A percentile compares a stretch with the other conserved stretches of the same genome.
Evolutionary conservation across 2,329 filamentous ascomycete genomes (phyloP).

Genomic region (Hypoxylon sp.): DNA sequence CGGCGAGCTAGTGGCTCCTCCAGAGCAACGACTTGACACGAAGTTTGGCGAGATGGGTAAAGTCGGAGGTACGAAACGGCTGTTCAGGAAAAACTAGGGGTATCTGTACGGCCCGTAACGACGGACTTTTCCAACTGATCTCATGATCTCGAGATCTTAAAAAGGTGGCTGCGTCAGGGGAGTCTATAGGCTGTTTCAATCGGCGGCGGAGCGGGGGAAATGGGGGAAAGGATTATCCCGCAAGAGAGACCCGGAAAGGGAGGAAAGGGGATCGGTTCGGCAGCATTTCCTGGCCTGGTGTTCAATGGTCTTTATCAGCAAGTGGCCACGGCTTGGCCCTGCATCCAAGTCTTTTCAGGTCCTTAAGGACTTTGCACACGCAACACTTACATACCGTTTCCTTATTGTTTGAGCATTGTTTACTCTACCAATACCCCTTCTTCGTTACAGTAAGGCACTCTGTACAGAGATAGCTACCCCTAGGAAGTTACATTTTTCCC

Average conservation of each 20-base stretch:
- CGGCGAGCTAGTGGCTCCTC: constrained; percentile 64
- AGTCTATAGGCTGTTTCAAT: constrained; percentile 29
- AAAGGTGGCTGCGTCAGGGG: constrained; percentile 25
- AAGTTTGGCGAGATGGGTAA: constrained; percentile 79
- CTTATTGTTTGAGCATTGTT: constrained; percentile 29
- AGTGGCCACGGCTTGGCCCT: constrained; percentile 11
- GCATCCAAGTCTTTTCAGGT: constrained; percentile 15
- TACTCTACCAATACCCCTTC: constrained; percentile 37
- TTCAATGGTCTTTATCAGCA: constrained; percentile 30
- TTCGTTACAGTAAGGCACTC: constrained; percentile 20
- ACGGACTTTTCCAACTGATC: constrained; percentile 25
- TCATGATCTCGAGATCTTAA: constrained; percentile 24
- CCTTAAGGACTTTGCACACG: constrained; percentile 14
- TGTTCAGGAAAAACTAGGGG: constrained; percentile 70
- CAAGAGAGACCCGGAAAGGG: constrained; percentile 27
- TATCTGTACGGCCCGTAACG: constrained; percentile 47
- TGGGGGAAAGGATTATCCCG: constrained; percentile 20
- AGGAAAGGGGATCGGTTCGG: constrained; percentile 23
- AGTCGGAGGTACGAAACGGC: constrained; percentile 78
- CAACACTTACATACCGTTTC: constrained; percentile 20
- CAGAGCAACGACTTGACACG: constrained; percentile 52
- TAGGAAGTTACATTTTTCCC: neutral
- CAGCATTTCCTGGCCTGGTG: constrained; percentile 41
- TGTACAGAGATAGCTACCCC: constrained; percentile 12
- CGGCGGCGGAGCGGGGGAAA: constrained; percentile 14